Conservation (phyloP, 1,284 basidiomycete genomes). For the Cutaneotrichosporon dermatis region DNA sequence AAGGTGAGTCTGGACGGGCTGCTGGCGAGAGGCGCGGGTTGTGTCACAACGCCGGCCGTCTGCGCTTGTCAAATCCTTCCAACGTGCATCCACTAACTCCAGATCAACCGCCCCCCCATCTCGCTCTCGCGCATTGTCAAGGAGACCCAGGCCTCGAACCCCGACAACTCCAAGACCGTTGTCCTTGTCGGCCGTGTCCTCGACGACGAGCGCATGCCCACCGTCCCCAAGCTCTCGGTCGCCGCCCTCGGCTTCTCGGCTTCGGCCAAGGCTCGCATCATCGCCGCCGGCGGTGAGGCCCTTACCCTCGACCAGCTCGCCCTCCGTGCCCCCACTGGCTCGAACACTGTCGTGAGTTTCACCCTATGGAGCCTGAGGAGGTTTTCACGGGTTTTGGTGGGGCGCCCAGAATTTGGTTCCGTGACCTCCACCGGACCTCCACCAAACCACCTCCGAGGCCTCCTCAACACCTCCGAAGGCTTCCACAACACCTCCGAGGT, state of each 20-base stretch:
- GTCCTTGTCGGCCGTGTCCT: constrained; percentile 91
- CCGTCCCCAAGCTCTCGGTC: constrained; percentile 86
- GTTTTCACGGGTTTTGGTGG: too few species aligned
- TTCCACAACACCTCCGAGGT: too few species aligned
- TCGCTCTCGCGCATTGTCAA: constrained; percentile 86
- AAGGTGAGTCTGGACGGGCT: constrained; percentile 29
- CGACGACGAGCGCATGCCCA: constrained; percentile 85
- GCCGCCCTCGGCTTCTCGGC: constrained; percentile 95
- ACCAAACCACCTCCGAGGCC: too few species aligned
- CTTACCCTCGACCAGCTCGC: constrained; percentile 97
- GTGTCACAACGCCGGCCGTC: too few species aligned
- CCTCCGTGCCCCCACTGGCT: constrained; percentile 84
- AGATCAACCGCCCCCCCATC: constrained; percentile 91
- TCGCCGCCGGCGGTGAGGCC: constrained; percentile 90
- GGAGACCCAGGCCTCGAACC: constrained; percentile 66
- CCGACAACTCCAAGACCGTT: constrained; percentile 71
- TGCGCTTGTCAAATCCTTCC: neutral
- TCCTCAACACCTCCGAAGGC: too few species aligned
- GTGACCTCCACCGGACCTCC: too few species aligned
- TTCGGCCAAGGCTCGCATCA: constrained; percentile 87
- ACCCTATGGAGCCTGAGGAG: too few species aligned
- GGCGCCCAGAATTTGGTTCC: too few species aligned
- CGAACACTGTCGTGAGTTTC: constrained; percentile 68
- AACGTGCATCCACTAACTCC: constrained; percentile 36
- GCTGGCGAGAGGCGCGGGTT: too few species aligned